Conservation (phyloP, 176 grass and related monocot species). For the Juncus inflexus region DNA sequence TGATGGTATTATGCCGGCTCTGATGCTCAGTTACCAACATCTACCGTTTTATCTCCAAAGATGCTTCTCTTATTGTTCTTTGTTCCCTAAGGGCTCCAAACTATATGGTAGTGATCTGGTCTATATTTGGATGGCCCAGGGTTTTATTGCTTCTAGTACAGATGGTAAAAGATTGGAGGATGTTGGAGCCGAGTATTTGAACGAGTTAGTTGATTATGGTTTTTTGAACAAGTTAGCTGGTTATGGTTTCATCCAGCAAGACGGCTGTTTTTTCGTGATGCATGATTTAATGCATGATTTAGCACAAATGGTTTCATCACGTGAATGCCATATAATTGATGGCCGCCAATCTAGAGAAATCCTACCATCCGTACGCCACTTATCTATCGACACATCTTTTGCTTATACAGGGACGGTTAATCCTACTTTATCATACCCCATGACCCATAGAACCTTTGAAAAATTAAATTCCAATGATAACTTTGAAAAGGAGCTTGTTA, state of each 20-base stretch:
- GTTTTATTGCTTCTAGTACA: neutral
- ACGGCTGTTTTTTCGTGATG: neutral
- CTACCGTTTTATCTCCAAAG: conserved; percentile 26
- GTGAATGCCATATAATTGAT: conserved; percentile 22
- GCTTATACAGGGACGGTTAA: neutral
- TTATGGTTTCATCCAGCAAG: conserved; percentile 3
- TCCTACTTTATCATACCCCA: no score
- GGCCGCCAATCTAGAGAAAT: neutral
- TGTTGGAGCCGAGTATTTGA: neutral
- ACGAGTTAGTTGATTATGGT: neutral
- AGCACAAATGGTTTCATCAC: neutral
- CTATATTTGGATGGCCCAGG: rapidly evolving
- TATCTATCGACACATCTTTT: conserved; percentile 6
- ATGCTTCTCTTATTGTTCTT: conserved; percentile 1
- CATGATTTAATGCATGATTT: conserved; percentile 22
- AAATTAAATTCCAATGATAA: neutral
- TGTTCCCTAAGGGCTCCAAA: neutral
- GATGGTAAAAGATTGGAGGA: neutral
- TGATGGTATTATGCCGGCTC: conserved; percentile 26
- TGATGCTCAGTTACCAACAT: conserved; percentile 27
- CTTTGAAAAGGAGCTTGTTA: neutral
- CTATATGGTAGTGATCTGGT: conserved; percentile 11
- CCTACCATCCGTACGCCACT: conserved; percentile 1
- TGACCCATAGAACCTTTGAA: no score
- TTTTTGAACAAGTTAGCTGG: neutral